Conservation (phyloP, 2,329 filamentous ascomycete genomes). For the Cladosporium oxysporum region DNA sequence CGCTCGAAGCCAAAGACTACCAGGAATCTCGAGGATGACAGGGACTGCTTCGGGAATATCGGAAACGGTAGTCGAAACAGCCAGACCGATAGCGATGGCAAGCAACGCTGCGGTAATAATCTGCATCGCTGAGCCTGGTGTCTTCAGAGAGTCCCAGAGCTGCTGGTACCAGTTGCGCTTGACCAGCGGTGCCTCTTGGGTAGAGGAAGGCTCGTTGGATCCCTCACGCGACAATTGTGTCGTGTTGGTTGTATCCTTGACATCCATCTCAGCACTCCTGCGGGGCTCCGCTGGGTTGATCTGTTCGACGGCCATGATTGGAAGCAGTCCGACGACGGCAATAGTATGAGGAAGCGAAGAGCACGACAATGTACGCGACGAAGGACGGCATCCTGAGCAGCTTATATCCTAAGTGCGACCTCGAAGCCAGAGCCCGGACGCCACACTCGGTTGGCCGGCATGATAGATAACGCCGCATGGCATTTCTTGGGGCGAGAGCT, state of each 20-base stretch:
- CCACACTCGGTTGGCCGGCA: constrained; percentile 2
- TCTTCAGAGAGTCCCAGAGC: constrained; percentile 42
- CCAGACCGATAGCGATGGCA: constrained; percentile 54
- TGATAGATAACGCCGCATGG: constrained; percentile 15
- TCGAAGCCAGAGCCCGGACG: background rate
- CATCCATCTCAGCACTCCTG: background rate
- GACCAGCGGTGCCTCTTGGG: constrained; percentile 5
- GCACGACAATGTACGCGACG: background rate
- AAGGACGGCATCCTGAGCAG: background rate
- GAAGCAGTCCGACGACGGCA: no score
- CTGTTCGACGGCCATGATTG: constrained; percentile 18
- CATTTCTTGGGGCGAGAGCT: constrained; percentile 6
- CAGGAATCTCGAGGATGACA: constrained; percentile 51
- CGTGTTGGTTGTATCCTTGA: constrained; percentile 7
- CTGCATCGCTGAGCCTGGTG: constrained; percentile 51
- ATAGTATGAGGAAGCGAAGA: background rate
- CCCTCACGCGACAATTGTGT: constrained; percentile 8
- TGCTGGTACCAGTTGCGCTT: constrained; percentile 26
- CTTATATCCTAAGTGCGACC: constrained; percentile 7
- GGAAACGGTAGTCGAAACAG: constrained; percentile 46
- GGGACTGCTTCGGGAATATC: constrained; percentile 47
- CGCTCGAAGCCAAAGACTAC: constrained; percentile 53
- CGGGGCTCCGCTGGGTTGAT: constrained; percentile 9
- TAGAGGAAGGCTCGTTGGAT: constrained; percentile 11
- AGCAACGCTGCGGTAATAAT: constrained; percentile 52